phyloP scores from a whole-genome alignment of 1,284 basidiomycete genomes.

The Mycena citricolor region DNA sequence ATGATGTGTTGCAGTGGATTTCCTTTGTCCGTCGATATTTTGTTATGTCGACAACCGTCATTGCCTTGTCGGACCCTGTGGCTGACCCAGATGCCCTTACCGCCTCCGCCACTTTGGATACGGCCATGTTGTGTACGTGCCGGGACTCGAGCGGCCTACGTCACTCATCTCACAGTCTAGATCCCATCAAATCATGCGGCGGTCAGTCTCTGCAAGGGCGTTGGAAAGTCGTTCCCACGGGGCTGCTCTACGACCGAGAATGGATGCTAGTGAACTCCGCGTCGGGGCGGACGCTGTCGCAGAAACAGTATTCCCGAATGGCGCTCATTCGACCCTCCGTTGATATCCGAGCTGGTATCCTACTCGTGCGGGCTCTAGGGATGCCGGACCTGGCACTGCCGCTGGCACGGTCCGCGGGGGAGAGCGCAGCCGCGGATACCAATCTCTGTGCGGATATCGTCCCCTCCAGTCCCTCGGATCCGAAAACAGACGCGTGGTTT shows the following conservation, averaged over 20 bases:
- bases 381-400: slow-evolving; percentile 14
- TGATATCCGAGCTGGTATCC: slow-evolving; percentile 8
- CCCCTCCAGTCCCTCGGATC: slow-evolving; percentile 5
- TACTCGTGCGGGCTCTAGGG: slow-evolving; percentile 18
- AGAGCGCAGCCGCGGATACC: neutral
- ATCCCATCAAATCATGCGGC: slow-evolving; percentile 24
- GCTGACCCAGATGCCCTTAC: neutral
- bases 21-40: slow-evolving; percentile 23
- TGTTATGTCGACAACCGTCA: slow-evolving; percentile 18
- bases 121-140: slow-evolving; percentile 15
- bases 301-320: slow-evolving; percentile 22
- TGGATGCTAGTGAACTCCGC: slow-evolving; percentile 21
- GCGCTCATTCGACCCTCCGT: slow-evolving; percentile 17
- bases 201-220: slow-evolving; percentile 17
- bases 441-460: slow-evolving; percentile 21
- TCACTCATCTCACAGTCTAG: slow-evolving; percentile 2
- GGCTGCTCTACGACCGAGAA: slow-evolving; percentile 22
- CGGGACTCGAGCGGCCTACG: neutral
- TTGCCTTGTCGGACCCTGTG: slow-evolving; percentile 8
- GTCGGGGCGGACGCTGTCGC: slow-evolving; percentile 19
- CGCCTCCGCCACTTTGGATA: slow-evolving; percentile 6
- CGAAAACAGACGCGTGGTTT: slow-evolving; percentile 18
- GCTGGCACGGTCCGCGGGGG: slow-evolving; percentile 6
- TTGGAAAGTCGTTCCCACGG: slow-evolving; percentile 18
- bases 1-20: slow-evolving; percentile 21